Conservation (phyloP, 75 land plant species). For the Ceratopteris richardii region DNA sequence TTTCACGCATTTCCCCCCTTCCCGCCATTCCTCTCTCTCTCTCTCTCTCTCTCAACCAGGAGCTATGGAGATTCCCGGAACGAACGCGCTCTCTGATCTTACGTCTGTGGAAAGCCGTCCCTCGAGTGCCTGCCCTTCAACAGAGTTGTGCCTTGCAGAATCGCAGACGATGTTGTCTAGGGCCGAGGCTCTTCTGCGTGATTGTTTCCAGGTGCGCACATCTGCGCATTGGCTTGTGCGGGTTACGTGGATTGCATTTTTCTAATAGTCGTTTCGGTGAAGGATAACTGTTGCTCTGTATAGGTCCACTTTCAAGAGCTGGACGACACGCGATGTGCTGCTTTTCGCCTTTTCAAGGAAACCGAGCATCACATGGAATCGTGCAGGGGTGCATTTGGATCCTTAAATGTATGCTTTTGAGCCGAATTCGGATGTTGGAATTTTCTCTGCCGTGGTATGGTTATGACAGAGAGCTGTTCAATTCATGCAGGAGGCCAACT, state of each 20-base stretch:
- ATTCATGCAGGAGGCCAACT: background rate
- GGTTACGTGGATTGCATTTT: too few relatives aligned
- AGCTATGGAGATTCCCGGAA: background rate
- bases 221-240: too few relatives aligned
- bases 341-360: background rate
- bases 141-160: background rate
- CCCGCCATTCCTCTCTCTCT: conserved; percentile 1
- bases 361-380: background rate
- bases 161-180: background rate
- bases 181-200: background rate
- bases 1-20: background rate
- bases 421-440: background rate
- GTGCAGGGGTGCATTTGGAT: background rate
- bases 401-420: background rate
- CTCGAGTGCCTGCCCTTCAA: background rate
- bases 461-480: background rate
- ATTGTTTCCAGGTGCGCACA: background rate
- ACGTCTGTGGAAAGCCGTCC: background rate
- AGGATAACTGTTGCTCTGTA: background rate
- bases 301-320: background rate
- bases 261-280: too few relatives aligned
- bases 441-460: background rate
- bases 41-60: conserved; percentile 5
- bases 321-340: background rate
- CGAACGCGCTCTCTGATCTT: background rate